These are phyloP conservation scores for Cichorium intybus DNA, from an alignment of 140 eudicot genomes.

Conservation along the genomic window DNA sequence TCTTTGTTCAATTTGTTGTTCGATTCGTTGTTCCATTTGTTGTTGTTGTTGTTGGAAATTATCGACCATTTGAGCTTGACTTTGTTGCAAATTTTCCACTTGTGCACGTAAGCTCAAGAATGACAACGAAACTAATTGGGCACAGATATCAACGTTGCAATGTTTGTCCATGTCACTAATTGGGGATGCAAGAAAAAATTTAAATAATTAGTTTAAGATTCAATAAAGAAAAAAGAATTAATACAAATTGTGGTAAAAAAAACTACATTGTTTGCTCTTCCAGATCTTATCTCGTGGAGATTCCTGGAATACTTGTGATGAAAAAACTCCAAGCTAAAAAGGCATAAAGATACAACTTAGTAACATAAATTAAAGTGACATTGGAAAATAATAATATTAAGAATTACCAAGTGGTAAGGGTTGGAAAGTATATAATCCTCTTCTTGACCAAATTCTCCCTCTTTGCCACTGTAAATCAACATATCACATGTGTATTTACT, in stretches of 20 bases:
- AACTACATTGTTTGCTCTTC: conserved; percentile 78
- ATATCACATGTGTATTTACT: conserved; percentile 22
- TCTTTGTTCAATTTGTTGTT: too few species aligned
- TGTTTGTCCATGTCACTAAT: conserved; percentile 89
- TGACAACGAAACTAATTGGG: too few species aligned
- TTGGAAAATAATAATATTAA: not conserved
- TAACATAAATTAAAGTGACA: not conserved
- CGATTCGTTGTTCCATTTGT: too few species aligned
- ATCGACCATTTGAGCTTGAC: too few species aligned
- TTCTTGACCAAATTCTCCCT: conserved; percentile 79
- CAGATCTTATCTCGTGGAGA: conserved; percentile 82
- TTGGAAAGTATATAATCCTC: conserved; percentile 82
- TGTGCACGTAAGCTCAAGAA: too few species aligned
- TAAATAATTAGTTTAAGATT: conserved; percentile 1
- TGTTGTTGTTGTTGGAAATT: too few species aligned
- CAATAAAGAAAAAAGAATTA: not conserved
- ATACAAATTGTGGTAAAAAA: conserved; percentile 12
- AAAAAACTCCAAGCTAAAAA: conserved; percentile 92
- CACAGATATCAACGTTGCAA: conserved; percentile 91
- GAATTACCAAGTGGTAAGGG: conserved; percentile 92
- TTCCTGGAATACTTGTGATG: conserved; percentile 98
- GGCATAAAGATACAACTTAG: conserved; percentile 7
- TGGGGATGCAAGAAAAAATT: conserved; percentile 59
- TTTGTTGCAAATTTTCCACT: too few species aligned
- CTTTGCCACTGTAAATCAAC: conserved; percentile 69